These are phyloP conservation scores for Fusarium nurragi DNA, from an alignment of 2,329 filamentous ascomycete species.

Conservation along the genomic window DNA sequence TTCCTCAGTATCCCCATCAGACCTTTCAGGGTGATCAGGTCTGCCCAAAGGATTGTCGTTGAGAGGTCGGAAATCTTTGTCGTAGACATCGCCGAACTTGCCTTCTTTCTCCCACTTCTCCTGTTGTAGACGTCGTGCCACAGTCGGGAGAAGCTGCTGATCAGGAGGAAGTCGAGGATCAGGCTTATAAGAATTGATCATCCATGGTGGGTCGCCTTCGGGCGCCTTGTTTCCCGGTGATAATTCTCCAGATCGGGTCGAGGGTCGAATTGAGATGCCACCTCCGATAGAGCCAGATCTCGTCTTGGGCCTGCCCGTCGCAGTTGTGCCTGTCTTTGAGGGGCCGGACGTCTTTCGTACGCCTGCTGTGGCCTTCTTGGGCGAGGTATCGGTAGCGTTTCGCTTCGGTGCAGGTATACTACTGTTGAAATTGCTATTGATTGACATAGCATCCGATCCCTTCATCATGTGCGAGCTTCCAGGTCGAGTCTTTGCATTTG, in stretches of 20 bases:
- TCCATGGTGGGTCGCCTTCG: constrained; percentile 96
- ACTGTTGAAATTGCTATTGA: constrained; percentile 27
- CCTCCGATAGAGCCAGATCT: constrained; percentile 63
- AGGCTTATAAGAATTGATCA: constrained; percentile 93
- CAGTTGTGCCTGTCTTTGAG: constrained; percentile 50
- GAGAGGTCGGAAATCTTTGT: constrained; percentile 85
- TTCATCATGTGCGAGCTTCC: constrained; percentile 73
- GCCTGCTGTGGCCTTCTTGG: constrained; percentile 58
- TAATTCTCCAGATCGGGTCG: constrained; percentile 69
- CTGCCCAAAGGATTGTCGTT: constrained; percentile 69
- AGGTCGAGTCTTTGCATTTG: constrained; percentile 70
- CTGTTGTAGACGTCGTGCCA: constrained; percentile 89
- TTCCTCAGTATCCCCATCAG: constrained; percentile 17
- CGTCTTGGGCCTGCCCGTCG: constrained; percentile 67
- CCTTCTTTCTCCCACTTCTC: constrained; percentile 96
- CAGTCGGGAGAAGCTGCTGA: constrained; percentile 93
- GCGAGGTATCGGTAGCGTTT: constrained; percentile 60
- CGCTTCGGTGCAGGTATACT: constrained; percentile 51
- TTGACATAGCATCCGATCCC: constrained; percentile 39
- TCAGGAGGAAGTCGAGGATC: constrained; percentile 94
- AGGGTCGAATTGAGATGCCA: constrained; percentile 62
- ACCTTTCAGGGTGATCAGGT: constrained; percentile 54
- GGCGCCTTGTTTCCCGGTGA: constrained; percentile 69
- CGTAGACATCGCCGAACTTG: constrained; percentile 84
- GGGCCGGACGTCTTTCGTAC: constrained; percentile 58